Conservation (phyloP, 1,284 basidiomycete genomes). For the Hymenochaete sp. region DNA sequence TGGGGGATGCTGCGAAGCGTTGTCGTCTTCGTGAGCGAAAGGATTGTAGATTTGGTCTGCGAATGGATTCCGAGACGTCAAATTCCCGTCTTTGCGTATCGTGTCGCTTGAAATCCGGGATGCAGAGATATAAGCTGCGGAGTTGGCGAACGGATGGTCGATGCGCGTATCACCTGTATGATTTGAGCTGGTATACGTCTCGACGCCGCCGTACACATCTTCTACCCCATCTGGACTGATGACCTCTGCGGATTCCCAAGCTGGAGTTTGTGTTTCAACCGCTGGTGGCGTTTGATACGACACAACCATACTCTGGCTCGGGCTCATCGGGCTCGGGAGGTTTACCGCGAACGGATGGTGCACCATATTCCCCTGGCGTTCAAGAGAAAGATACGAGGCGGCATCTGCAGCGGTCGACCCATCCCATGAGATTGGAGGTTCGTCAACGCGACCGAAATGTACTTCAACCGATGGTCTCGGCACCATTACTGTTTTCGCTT, state of each 20-base stretch:
- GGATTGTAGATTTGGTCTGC: constrained; percentile 9
- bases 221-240: constrained; percentile 15
- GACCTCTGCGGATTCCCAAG: constrained; percentile 17
- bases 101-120: too few relatives aligned
- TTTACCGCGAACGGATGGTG: too few relatives aligned
- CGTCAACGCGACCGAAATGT: constrained; percentile 10
- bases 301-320: constrained; percentile 10
- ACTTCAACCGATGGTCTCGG: not conserved
- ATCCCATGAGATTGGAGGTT: constrained; percentile 13
- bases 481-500: not conserved
- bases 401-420: constrained; percentile 13
- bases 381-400: constrained; percentile 12
- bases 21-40: too few relatives aligned
- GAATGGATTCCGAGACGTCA: constrained; percentile 15
- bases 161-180: not conserved
- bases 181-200: constrained; percentile 6
- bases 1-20: too few relatives aligned
- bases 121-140: not conserved
- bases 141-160: constrained; percentile 4
- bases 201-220: constrained; percentile 13
- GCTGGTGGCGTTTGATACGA: constrained; percentile 17
- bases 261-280: constrained; percentile 7
- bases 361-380: constrained; percentile 1
- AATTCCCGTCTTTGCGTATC: too few relatives aligned
- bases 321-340: constrained; percentile 14